These are phyloP conservation scores for Naganishia friedmannii DNA, from an alignment of 768 basidiomycete genomes.

Conservation along the genomic window DNA sequence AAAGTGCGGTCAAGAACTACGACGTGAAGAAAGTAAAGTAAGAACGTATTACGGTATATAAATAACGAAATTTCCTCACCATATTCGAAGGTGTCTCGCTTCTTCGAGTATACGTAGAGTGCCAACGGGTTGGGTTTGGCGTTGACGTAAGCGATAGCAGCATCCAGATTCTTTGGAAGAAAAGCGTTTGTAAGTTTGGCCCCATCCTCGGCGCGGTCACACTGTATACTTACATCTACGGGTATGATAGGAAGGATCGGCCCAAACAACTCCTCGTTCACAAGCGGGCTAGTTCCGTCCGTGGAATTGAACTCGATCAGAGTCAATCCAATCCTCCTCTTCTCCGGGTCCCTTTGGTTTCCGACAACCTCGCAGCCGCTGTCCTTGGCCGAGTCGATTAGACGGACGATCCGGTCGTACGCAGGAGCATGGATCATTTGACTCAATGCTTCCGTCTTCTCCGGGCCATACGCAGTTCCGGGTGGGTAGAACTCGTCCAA, in stretches of 20 bases:
- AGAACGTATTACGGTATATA: background rate
- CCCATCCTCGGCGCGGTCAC: background rate
- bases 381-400: constrained; percentile 42
- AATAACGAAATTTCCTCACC: constrained; percentile 36
- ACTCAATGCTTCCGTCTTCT: constrained; percentile 1
- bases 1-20: constrained; percentile 46
- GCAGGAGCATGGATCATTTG: constrained; percentile 30
- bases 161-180: constrained; percentile 42
- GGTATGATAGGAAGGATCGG: constrained; percentile 49
- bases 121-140: constrained; percentile 44
- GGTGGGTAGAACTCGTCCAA: constrained; percentile 39
- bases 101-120: constrained; percentile 47
- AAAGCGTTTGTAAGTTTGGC: background rate
- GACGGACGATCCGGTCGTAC: constrained; percentile 37
- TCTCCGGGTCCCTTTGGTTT: constrained; percentile 40
- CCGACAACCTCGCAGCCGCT: constrained; percentile 44
- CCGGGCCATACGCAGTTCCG: background rate
- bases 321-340: constrained; percentile 45
- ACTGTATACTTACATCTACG: constrained; percentile 40
- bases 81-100: constrained; percentile 39
- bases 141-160: constrained; percentile 49
- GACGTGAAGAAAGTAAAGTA: background rate
- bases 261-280: constrained; percentile 52
- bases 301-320: constrained; percentile 39
- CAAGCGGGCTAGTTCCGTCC: constrained; percentile 33